Base-by-base conservation (phyloP, 2,329 filamentous ascomycete genomes). In the Aspergillus pseudoterreus region DNA sequence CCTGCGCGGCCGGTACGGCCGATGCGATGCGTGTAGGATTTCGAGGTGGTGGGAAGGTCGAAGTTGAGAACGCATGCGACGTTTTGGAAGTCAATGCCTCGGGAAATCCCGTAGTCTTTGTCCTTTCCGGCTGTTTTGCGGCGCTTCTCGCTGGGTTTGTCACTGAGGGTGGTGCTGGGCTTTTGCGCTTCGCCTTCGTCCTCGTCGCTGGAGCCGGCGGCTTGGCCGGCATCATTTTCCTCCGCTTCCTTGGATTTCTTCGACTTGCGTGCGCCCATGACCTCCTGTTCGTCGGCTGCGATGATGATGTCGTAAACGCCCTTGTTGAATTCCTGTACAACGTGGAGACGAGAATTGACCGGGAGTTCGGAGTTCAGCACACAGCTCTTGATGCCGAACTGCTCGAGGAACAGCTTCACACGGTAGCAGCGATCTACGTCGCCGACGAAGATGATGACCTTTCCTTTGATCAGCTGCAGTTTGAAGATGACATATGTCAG, bases 241-340 rank as follows among this genome's bases (percentile, higher is more conserved):
- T 61, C 58, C 19, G 57, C 55, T 21, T 67, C 63, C 41, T 61
- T 49, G 2, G 60, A 48, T 52, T 68, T 71, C 54, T 66, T 70
- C 19, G 61, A 56, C 52, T 72, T 72, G 6, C 59, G 52, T 3
- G 63, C 80, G 11, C 88, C 90, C 10, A 96, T 71, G 10, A 95
- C 82, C 66, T 95, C 91, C 58, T 88, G 87, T 67, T 96, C 92
- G 62, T 99, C 94, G 0, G 90, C 92, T 1, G 94, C 94, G 63
- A 99, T 96, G 60, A 99, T 92, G 56, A 97, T 96, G 63, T 99
- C 92, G 78, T 99, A 99, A 6, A 97, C 85, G 48, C 90, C 89
- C 72, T 89, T 88, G 76, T 97, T 99, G 75, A 99, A 99, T 69
- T 97, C 91, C 63, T 97, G 88, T 2, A 99, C 92, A 2, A 96